phyloP scores from a whole-genome alignment of 768 basidiomycete species.

The Galerina marginata region DNA sequence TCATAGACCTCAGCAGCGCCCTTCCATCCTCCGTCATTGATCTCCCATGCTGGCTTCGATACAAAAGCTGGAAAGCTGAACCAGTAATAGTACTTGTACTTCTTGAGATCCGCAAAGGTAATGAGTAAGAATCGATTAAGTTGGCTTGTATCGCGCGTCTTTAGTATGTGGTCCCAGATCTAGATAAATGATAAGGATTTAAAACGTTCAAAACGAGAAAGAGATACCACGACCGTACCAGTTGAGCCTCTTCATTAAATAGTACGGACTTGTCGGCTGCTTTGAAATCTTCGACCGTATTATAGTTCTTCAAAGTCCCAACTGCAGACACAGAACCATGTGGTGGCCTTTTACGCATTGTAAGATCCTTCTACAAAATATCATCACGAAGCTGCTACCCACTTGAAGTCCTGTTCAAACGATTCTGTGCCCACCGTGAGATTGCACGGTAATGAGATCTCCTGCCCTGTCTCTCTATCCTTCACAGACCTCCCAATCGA shows the following conservation, averaged over 20 bases:
- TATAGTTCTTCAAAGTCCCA: slow-evolving; percentile 91
- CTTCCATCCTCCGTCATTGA: slow-evolving; percentile 65
- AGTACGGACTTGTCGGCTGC: slow-evolving; percentile 86
- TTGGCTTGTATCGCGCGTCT: slow-evolving; percentile 55
- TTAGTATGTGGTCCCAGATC: slow-evolving; percentile 72
- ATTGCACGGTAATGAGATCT: slow-evolving; percentile 74
- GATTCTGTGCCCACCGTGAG: slow-evolving; percentile 69
- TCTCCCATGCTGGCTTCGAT: slow-evolving; percentile 90
- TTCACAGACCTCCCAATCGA: slow-evolving; percentile 70
- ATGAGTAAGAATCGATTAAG: slow-evolving; percentile 87
- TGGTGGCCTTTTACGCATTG: slow-evolving; percentile 40
- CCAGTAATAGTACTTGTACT: slow-evolving; percentile 98
- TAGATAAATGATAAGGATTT: slow-evolving; percentile 29
- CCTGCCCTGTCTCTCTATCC: slow-evolving; percentile 78
- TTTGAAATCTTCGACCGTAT: slow-evolving; percentile 96
- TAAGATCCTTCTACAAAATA: not conserved
- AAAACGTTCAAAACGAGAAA: not conserved
- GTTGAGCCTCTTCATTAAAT: slow-evolving; percentile 73
- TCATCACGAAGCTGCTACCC: slow-evolving; percentile 13
- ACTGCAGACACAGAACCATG: slow-evolving; percentile 54
- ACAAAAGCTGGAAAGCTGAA: slow-evolving; percentile 95
- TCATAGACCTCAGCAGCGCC: slow-evolving; percentile 51
- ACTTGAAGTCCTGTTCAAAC: slow-evolving; percentile 58
- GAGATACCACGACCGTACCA: slow-evolving; percentile 46
- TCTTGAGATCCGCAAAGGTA: slow-evolving; percentile 96